A percentile compares a stretch with the other conserved stretches of the same genome.
Evolutionary conservation across 2,329 filamentous ascomycete genomes (phyloP).

Genomic region (Nothophoma quercina): DNA sequence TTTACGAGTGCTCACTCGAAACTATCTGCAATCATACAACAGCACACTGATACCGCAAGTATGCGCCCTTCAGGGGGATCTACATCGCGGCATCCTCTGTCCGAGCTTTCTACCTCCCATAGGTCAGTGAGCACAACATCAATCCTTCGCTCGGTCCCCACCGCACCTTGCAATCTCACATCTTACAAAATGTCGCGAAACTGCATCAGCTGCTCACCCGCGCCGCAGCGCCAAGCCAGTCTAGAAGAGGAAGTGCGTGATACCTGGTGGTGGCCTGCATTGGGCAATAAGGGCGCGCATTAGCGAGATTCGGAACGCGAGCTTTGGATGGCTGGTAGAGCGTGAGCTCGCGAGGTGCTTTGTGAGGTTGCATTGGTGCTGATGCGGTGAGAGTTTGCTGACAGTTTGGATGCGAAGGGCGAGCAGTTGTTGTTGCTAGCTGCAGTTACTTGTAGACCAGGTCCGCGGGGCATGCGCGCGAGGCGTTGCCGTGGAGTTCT

Average conservation of each 20-base stretch:
- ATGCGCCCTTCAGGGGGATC: constrained; percentile 15
- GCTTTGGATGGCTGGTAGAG: background rate
- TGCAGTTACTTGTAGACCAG: too few relatives aligned
- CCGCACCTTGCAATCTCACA: constrained; percentile 12
- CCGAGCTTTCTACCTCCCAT: background rate
- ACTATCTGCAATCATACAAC: too few relatives aligned
- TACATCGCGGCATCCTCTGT: background rate
- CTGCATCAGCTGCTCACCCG: background rate
- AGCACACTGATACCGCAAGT: background rate
- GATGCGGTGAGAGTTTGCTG: background rate
- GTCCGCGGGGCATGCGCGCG: background rate
- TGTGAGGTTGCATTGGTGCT: too few relatives aligned
- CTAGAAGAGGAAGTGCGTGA: constrained; percentile 26
- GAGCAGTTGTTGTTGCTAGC: too few relatives aligned
- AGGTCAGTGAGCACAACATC: constrained; percentile 6
- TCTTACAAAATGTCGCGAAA: background rate
- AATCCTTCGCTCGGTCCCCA: constrained; percentile 11
- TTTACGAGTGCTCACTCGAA: too few relatives aligned
- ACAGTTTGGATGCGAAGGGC: too few relatives aligned
- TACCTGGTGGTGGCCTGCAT: constrained; percentile 5
- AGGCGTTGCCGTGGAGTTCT: background rate
- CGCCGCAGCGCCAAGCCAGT: constrained; percentile 23
- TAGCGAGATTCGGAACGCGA: background rate
- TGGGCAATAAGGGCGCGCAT: background rate
- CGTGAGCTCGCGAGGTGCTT: background rate